Percentiles rank a stretch among this genome's conserved stretches.
Conservation (phyloP, 169 alveolate species). For the Miamiensis avidus region DNA sequence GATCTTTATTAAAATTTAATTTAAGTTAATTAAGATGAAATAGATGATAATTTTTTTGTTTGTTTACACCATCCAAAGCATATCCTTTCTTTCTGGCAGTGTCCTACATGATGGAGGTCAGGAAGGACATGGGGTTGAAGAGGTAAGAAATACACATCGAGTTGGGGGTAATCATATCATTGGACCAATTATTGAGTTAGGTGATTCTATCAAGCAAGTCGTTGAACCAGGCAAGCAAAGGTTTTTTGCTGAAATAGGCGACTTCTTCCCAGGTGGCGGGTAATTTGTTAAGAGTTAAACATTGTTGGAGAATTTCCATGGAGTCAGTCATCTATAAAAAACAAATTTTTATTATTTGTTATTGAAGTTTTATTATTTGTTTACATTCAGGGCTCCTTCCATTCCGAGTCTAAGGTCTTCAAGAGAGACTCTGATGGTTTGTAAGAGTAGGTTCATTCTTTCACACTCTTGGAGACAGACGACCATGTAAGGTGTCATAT, state of each 20-base stretch:
- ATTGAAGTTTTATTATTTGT: no score
- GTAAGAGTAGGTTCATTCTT: conserved; percentile 90
- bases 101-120: conserved; percentile 94
- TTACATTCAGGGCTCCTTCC: conserved; percentile 61
- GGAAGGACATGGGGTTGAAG: conserved; percentile 95
- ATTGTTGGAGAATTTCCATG: conserved; percentile 88
- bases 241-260: conserved; percentile 91
- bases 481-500: conserved; percentile 88
- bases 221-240: conserved; percentile 88
- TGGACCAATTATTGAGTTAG: conserved; percentile 86
- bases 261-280: conserved; percentile 88
- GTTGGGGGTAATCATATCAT: conserved; percentile 82
- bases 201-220: conserved; percentile 88
- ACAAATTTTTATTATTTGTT: no score
- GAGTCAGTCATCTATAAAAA: conserved; percentile 84
- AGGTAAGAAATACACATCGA: conserved; percentile 88
- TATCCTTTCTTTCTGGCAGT: conserved; percentile 89
- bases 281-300: conserved; percentile 83
- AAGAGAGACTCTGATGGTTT: conserved; percentile 86
- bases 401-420: conserved; percentile 91
- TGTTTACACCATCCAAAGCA: conserved; percentile 91
- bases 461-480: conserved; percentile 95
- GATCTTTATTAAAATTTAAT: conserved; percentile 40
- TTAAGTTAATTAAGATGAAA: no score
- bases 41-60: no score